Conservation (phyloP, 192 early-diverging fungal species). For the Podila epigama region DNA sequence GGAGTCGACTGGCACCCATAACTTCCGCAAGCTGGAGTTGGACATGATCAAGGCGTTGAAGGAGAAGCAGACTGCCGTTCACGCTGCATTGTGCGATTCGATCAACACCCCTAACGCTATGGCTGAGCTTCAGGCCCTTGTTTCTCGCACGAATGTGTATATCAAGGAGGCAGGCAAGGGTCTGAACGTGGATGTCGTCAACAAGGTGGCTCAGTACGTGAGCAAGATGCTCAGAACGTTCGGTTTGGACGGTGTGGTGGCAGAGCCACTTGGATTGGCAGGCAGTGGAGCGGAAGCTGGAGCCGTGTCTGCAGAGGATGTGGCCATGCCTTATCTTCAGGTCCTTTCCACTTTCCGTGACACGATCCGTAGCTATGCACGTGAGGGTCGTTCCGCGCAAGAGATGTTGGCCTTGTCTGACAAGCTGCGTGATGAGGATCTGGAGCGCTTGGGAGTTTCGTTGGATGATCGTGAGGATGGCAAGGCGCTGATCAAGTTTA, state of each 20-base stretch:
- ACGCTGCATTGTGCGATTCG: slow-evolving; percentile 88
- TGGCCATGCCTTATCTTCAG: slow-evolving; percentile 80
- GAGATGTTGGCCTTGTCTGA: slow-evolving; percentile 83
- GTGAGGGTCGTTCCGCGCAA: slow-evolving; percentile 53
- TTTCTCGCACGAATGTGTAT: slow-evolving; percentile 85
- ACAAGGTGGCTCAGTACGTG: slow-evolving; percentile 82
- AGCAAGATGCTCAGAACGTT: slow-evolving; percentile 83
- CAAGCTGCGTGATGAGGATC: slow-evolving; percentile 86
- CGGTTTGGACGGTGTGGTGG: slow-evolving; percentile 75
- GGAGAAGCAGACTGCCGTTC: slow-evolving; percentile 75
- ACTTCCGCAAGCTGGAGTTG: slow-evolving; percentile 73
- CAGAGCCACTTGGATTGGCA: slow-evolving; percentile 74
- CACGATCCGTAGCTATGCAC: slow-evolving; percentile 78
- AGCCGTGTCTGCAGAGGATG: slow-evolving; percentile 36
- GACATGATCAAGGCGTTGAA: slow-evolving; percentile 70
- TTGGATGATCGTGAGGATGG: slow-evolving; percentile 97
- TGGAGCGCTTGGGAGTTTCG: slow-evolving; percentile 87
- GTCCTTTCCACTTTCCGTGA: slow-evolving; percentile 91
- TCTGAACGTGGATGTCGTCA: slow-evolving; percentile 75
- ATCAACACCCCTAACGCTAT: slow-evolving; percentile 91
- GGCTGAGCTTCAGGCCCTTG: slow-evolving; percentile 78
- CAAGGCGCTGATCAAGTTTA: slow-evolving; percentile 90
- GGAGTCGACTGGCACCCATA: slow-evolving; percentile 75
- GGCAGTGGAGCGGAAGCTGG: slow-evolving; percentile 37
- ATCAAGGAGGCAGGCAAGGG: slow-evolving; percentile 62